Base-by-base conservation (phyloP, 2,329 filamentous ascomycete genomes). In the Cladosporium austrohemisphaericum region DNA sequence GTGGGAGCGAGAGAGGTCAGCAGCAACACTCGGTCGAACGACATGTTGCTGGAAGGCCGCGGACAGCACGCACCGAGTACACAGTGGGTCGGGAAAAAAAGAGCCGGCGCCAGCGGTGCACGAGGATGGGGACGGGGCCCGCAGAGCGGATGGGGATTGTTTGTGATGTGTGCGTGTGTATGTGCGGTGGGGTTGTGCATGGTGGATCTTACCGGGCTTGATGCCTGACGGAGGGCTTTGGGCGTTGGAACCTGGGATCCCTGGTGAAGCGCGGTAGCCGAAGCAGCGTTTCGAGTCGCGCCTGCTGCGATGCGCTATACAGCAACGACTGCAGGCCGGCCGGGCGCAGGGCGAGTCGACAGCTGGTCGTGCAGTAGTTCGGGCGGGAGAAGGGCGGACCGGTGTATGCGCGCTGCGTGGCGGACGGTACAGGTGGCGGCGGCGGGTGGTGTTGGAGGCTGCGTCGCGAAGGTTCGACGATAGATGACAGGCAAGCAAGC, bases 21-120 rank as follows among this genome's bases (percentile, higher is more conserved):
- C 33, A 47, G 44, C 33, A 25, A 7, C 36, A 47, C 23, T 22
- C 26, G 22, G 33, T 19, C 16, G 44, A 13, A 38, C 16, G 19
- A 36, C 44, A 38, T 47, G 32, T 19, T 36, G 31, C 20, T 31
- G 22, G 29, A 35, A 36, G 41, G 41, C 28, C n/a, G 41, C 29
- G 20, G 41, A 35, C 29, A 16, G 26, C 41, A 44, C 22, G 32
- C 32, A 37, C 43, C 43, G 25, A 46, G 22, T 32, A 26, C 19
- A 32, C 32, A 23, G 44, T 29, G 44, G 23, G 33, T 37, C 44
- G 28, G 28, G 33, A 35, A 47, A 47, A 47, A 47, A 47, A 47
- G 44, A 47, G 44, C 44, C 44, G 44, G 13, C 23, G 14, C 33
- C 44, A 47, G 44, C 25, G 31, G 44, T 18, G 20, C 19, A 35